Percentiles rank a stretch among this genome's conserved stretches.
Conservation (phyloP, 192 early-diverging fungal genomes). For the Coemansia nantahalensis region DNA sequence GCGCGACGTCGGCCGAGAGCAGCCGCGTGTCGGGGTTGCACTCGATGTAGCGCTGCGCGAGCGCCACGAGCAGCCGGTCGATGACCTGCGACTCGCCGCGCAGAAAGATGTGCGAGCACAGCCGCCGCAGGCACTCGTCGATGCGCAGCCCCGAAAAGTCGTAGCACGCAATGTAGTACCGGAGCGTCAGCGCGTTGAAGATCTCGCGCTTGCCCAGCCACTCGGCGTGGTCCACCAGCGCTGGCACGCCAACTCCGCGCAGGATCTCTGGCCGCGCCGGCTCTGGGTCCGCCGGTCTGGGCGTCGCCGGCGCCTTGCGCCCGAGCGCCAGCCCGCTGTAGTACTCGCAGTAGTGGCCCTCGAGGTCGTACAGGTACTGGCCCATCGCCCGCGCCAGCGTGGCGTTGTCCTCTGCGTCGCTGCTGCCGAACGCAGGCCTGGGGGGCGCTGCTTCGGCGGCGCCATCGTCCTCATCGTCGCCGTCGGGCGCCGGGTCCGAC, state of each 20-base stretch:
- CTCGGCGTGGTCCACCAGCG: slow-evolving; percentile 41
- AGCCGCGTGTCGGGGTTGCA: slow-evolving; percentile 69
- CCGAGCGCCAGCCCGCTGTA: slow-evolving; percentile 4
- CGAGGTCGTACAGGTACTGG: slow-evolving; percentile 44
- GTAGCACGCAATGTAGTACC: slow-evolving; percentile 75
- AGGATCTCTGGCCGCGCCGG: slow-evolving; percentile 25
- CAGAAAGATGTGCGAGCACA: slow-evolving; percentile 77
- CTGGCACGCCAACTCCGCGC: slow-evolving; percentile 35
- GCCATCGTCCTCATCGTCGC: neutral
- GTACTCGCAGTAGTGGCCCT: slow-evolving; percentile 33
- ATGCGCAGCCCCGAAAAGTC: slow-evolving; percentile 68
- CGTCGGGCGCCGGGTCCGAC: neutral
- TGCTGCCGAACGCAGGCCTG: neutral
- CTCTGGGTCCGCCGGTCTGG: slow-evolving; percentile 11
- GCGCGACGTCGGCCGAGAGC: slow-evolving; percentile 67
- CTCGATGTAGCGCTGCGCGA: slow-evolving; percentile 78
- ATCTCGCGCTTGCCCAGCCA: slow-evolving; percentile 56
- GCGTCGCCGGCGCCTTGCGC: neutral
- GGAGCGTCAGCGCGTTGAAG: slow-evolving; percentile 58
- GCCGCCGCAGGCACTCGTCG: slow-evolving; percentile 73
- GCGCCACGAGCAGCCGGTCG: slow-evolving; percentile 81
- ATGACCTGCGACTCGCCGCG: slow-evolving; percentile 93
- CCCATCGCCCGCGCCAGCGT: slow-evolving; percentile 46
- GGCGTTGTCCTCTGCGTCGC: slow-evolving; percentile 16
- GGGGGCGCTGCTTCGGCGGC: neutral